Conservation (phyloP, 257 asterid species). For the Nyctanthes arbortristis region DNA sequence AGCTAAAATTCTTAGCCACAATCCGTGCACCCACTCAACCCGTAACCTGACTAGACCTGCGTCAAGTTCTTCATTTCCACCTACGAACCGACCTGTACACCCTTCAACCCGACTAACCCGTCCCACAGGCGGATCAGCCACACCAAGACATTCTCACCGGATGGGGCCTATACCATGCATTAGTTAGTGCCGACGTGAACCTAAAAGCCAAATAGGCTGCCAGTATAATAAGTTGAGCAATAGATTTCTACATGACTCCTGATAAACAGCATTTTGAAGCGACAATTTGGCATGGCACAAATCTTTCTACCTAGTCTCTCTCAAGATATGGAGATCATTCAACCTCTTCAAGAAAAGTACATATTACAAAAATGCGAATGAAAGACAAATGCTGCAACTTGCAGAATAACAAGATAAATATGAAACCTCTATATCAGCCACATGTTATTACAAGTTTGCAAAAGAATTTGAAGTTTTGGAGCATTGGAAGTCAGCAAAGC, state of each 20-base stretch:
- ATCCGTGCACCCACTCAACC: no score
- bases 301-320: not conserved
- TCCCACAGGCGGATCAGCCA: no score
- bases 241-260: not conserved
- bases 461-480: constrained; percentile 9
- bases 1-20: no score
- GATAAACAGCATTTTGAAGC: constrained; percentile 3
- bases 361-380: not conserved
- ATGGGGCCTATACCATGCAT: not conserved
- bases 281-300: not conserved
- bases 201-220: no score
- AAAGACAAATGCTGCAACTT: not conserved
- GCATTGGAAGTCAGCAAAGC: constrained; percentile 10
- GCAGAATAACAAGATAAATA: not conserved
- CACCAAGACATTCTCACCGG: not conserved
- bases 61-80: no score
- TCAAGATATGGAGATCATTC: no score
- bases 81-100: no score
- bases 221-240: not conserved
- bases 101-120: no score
- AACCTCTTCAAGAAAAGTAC: not conserved
- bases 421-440: not conserved
- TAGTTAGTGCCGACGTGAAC: not conserved
- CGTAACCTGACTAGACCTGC: no score
- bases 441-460: not conserved